Evolutionary conservation across 805 yeast genomes (phyloP).

Genomic region (Saccharomycopsis selenospora): DNA sequence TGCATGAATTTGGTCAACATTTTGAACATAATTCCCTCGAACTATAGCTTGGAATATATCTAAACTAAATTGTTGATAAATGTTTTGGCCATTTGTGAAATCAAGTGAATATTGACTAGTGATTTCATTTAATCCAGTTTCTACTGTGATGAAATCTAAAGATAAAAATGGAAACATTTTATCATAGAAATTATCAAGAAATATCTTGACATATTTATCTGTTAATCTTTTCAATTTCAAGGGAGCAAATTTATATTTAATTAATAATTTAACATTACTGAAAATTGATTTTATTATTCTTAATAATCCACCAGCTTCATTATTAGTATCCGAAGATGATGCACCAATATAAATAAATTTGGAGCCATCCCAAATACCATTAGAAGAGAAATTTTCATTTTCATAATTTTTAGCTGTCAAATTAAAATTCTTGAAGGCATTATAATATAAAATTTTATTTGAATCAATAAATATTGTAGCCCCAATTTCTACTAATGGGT

Average conservation of each 20-base stretch:
- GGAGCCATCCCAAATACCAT: conserved; percentile 35
- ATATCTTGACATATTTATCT: conserved; percentile 24
- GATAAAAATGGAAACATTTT: conserved; percentile 33
- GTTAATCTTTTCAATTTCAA: conserved; percentile 23
- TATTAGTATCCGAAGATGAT: background rate
- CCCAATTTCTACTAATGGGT: conserved; percentile 35
- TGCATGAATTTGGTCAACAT: conserved; percentile 36
- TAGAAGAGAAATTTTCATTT: conserved; percentile 12
- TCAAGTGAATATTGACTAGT: conserved; percentile 25
- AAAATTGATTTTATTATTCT: background rate
- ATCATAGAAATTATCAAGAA: conserved; percentile 29
- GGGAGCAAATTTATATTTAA: conserved; percentile 27
- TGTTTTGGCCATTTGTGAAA: conserved; percentile 23
- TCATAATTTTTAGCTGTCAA: conserved; percentile 23
- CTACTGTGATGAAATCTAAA: conserved; percentile 22
- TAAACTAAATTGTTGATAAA: conserved; percentile 25
- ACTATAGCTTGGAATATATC: conserved; percentile 36
- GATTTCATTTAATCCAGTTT: conserved; percentile 26
- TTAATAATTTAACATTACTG: conserved; percentile 23
- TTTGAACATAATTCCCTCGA: conserved; percentile 38
- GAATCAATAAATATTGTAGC: conserved; percentile 38
- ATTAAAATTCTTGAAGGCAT: conserved; percentile 34
- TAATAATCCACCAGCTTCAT: background rate
- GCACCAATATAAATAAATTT: conserved; percentile 22
- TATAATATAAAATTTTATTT: conserved; percentile 31